Evolutionary conservation across 495 filamentous ascomycete genomes (phyloP), one percentile per base, ranked within the genome.

Genomic region (Letharia lupina): DNA sequence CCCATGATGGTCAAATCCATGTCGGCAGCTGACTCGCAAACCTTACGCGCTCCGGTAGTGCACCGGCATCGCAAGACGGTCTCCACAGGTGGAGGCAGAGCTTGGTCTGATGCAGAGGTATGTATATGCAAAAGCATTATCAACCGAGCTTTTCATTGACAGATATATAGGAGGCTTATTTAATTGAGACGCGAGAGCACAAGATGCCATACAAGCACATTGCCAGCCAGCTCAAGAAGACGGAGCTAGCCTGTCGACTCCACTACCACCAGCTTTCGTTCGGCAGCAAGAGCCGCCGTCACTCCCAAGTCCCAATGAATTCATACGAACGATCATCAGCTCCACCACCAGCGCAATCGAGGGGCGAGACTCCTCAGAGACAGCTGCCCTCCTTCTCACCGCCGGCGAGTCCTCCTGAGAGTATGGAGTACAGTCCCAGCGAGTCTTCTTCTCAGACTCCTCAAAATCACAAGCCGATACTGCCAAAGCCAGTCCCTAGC

Each of bases 161-260:
- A 41, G 40, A 39, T 40, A 39, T 50, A 61, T 68, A 92, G 89
- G 89, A 93, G 78, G 83, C 86, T n/a, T 93, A 92, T 74, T 85
- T 93, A 47, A 83, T 93, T 67, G 88, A 90, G 73, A 92, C 89
- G 66, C 86, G 89, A 50, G 83, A 88, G 73, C 88, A 91, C 69
- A 91, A 91, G 77, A 89, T 92, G 85, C 89, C 89, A 2, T 93
- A 93, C 77, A 93, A 93, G 82, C 89, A 92, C 70, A 93, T 93
- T 72, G 89, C 89, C 65, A 83, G 85, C 65, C 86, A 91, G 69
- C 77, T 93, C 67, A 90, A 91, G 76, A 93, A 93, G 80, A 93
- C 89, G 7, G 89, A 93, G 78, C 78, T 93, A 65, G 89, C 89
- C 62, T 93, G 89, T 75, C 89, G 89, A 62, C 83, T 93, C 50